Evolutionary conservation across 2,329 filamentous ascomycete genomes (phyloP).

Genomic region (Plectosphaerella sp.): DNA sequence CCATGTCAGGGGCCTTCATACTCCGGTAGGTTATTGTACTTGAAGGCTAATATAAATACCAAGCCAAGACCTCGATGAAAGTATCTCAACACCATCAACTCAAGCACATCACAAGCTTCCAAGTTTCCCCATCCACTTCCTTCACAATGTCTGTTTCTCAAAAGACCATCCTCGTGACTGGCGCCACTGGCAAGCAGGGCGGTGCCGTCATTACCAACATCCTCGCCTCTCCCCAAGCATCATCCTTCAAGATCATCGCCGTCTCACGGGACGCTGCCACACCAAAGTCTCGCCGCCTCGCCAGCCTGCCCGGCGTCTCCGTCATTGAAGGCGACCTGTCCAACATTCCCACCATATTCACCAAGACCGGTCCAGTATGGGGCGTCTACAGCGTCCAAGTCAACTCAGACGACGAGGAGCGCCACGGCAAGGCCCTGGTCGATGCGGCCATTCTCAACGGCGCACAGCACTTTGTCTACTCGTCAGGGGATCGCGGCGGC

Average conservation of each 20-base stretch:
- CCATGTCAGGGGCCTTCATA: no score
- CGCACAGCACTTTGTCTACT: slow-evolving; percentile 55
- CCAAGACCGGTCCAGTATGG: slow-evolving; percentile 30
- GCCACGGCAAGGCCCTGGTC: slow-evolving; percentile 49
- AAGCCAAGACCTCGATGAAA: no score
- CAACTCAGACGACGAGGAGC: slow-evolving; percentile 12
- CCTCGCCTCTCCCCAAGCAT: slow-evolving; percentile 10
- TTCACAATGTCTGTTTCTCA: background rate
- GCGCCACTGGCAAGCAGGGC: slow-evolving; percentile 33
- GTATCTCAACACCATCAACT: no score
- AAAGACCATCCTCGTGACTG: slow-evolving; percentile 20
- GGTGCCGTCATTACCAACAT: slow-evolving; percentile 24
- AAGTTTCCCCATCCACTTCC: no score
- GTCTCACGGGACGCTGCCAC: slow-evolving; percentile 47
- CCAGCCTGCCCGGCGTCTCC: slow-evolving; percentile 16
- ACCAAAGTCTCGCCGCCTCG: slow-evolving; percentile 35
- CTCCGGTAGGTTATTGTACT: no score
- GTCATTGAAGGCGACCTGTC: slow-evolving; percentile 43
- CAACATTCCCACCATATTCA: slow-evolving; percentile 41
- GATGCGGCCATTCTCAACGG: slow-evolving; percentile 45
- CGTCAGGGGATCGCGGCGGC: slow-evolving; percentile 55
- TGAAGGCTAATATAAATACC: no score
- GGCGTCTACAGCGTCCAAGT: slow-evolving; percentile 48
- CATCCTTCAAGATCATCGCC: slow-evolving; percentile 32
- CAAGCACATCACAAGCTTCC: no score